Evolutionary conservation across 1,284 basidiomycete species (phyloP).

Genomic region (Neolentinus lepideus): DNA sequence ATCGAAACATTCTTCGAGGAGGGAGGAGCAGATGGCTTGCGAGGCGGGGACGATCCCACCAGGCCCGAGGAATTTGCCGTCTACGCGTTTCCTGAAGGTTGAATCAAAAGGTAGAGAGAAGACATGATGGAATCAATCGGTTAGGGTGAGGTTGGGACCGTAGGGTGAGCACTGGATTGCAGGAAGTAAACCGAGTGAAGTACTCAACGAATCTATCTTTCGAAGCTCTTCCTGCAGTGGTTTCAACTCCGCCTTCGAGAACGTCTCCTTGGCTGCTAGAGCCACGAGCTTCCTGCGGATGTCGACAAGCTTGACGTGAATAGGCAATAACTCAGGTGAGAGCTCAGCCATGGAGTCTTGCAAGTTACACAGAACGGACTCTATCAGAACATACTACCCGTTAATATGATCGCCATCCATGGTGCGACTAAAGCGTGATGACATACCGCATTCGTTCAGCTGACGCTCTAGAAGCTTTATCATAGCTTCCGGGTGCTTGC

Average conservation of each 20-base stretch:
- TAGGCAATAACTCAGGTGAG: conserved; percentile 81
- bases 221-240: conserved; percentile 89
- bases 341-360: conserved; percentile 82
- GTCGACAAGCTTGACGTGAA: conserved; percentile 85
- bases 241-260: conserved; percentile 85
- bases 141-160: conserved; percentile 13
- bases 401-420: background rate
- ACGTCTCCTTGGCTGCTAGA: conserved; percentile 81
- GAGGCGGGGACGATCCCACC: conserved; percentile 89
- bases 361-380: conserved; percentile 59
- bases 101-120: conserved; percentile 3
- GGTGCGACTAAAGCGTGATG: conserved; percentile 6
- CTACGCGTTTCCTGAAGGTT: conserved; percentile 73
- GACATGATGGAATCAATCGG: conserved; percentile 6
- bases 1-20: conserved; percentile 97
- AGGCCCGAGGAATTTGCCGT: conserved; percentile 93
- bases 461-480: conserved; percentile 89
- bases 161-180: conserved; percentile 22
- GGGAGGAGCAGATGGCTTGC: conserved; percentile 82
- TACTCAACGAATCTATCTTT: conserved; percentile 90
- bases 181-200: conserved; percentile 20
- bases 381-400: conserved; percentile 43
- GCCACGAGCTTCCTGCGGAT: conserved; percentile 87
- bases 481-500: conserved; percentile 82
- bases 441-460: conserved; percentile 84